phyloP scores from a whole-genome alignment of 148 eudicot genomes.

The Rhododendron kiyosumense region DNA sequence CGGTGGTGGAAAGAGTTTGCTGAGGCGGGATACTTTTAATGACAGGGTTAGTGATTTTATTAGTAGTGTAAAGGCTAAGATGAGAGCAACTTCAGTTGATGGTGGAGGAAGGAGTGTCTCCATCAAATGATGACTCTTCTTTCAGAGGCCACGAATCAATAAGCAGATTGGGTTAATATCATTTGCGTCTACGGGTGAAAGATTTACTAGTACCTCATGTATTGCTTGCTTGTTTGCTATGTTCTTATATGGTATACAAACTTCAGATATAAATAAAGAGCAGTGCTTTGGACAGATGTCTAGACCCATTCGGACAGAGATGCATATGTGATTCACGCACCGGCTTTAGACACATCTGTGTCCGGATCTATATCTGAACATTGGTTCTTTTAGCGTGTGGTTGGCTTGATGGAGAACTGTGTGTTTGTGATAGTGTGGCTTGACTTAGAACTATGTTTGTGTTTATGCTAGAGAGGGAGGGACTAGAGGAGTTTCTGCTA shows the following conservation, averaged over 20 bases:
- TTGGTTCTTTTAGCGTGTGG: background rate
- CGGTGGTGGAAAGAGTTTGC: background rate
- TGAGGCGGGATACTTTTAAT: conserved; percentile 27
- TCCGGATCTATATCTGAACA: background rate
- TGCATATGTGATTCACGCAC: background rate
- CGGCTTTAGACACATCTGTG: background rate
- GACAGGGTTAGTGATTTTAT: conserved; percentile 25
- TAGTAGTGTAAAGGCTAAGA: conserved; percentile 25
- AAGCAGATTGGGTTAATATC: background rate
- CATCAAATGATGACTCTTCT: background rate
- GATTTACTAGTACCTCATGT: background rate
- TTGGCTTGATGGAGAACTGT: background rate
- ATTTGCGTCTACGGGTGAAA: background rate
- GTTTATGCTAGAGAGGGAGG: background rate
- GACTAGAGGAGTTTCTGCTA: background rate
- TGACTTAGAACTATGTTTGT: background rate
- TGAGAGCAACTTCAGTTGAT: conserved; percentile 12
- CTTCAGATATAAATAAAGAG: background rate
- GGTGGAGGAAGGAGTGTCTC: conserved; percentile 1
- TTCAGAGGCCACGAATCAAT: background rate
- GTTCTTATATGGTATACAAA: background rate
- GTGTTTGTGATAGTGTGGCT: background rate
- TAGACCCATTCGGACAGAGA: background rate
- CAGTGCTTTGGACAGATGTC: background rate
- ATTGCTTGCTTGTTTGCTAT: background rate